phyloP scores from a whole-genome alignment of 768 basidiomycete genomes.

The Dictyophora rubrovolvata region DNA sequence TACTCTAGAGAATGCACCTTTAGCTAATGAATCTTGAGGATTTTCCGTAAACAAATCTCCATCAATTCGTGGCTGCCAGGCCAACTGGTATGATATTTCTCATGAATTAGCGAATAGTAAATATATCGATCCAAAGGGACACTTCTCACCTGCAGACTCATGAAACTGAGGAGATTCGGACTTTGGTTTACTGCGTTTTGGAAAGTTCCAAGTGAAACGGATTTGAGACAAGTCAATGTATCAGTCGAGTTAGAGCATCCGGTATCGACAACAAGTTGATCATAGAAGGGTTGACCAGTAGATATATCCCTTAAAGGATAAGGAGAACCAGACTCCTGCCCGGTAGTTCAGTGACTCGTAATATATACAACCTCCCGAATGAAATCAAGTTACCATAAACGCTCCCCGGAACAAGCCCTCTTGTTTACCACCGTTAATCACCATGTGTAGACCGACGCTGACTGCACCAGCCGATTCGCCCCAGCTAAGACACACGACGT shows the following conservation, averaged over 20 bases:
- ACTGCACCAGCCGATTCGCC: constrained; percentile 55
- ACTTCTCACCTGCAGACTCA: background rate
- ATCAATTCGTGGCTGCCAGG: constrained; percentile 42
- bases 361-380: background rate
- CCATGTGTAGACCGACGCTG: constrained; percentile 41
- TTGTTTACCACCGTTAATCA: constrained; percentile 34
- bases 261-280: constrained; percentile 29
- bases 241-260: constrained; percentile 31
- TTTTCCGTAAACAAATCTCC: constrained; percentile 37
- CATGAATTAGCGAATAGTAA: background rate
- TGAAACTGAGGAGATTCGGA: constrained; percentile 29
- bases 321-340: constrained; percentile 33
- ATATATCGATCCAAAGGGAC: background rate
- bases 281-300: constrained; percentile 36
- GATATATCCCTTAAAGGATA: constrained; percentile 33
- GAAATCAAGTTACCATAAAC: constrained; percentile 27
- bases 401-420: constrained; percentile 39
- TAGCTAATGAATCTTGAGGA: constrained; percentile 31
- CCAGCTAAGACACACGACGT: constrained; percentile 23
- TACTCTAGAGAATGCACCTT: constrained; percentile 36
- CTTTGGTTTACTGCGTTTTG: constrained; percentile 30
- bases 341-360: background rate
- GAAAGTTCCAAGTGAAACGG: constrained; percentile 26
- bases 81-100: constrained; percentile 16
- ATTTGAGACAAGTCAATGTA: constrained; percentile 32